Evolutionary conservation across 495 filamentous ascomycete genomes (phyloP), one percentile per base, ranked within the genome.

Genomic region (Cercophora samala): DNA sequence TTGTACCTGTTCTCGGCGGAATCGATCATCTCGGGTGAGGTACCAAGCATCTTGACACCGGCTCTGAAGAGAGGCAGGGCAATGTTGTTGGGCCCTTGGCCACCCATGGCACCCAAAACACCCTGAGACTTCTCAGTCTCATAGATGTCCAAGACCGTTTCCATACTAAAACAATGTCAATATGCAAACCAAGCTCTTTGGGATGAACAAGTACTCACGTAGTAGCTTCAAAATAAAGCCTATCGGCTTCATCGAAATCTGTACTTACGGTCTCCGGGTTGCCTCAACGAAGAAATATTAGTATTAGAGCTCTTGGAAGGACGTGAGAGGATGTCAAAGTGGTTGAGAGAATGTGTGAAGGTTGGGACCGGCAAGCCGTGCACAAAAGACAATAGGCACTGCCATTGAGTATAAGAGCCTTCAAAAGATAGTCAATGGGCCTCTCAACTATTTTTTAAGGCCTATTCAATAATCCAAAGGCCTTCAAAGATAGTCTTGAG

Each of bases 21-120:
- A 72, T 99, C 95, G 73, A 99, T 99, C 95, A 97, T 97, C 76
- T 99, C 93, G 32, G 95, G 95, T 0, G 95, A 97, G 1, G 95
- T 99, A 69, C 95, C 95, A 0, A 97, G 83, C 21, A 99, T 89
- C 78, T 91, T 93, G 71, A 97, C 91, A 56, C 96, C 95, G 18
- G 94, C 82, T 52, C 94, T 90, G 69, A 92, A 88, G 24, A 98
- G 84, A 1, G 91, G 92, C 63, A 98, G 83, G 22, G 95, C 93
- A 71, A 98, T 98, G 82, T 99, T 99, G 83, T 99, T 98, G 1
- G 95, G 94, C 15, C 93, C 97, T 75, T 98, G 95, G 42, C 95
- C 95, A 77, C 94, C 94, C 94, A 99, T 97, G 37, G 94, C 94
- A 66, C 96, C 92, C 69, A 99, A 88, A n/a, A 99, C 92, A 69